phyloP scores from a whole-genome alignment of 2,329 filamentous ascomycete species.

The Colletotrichum destructivum region DNA sequence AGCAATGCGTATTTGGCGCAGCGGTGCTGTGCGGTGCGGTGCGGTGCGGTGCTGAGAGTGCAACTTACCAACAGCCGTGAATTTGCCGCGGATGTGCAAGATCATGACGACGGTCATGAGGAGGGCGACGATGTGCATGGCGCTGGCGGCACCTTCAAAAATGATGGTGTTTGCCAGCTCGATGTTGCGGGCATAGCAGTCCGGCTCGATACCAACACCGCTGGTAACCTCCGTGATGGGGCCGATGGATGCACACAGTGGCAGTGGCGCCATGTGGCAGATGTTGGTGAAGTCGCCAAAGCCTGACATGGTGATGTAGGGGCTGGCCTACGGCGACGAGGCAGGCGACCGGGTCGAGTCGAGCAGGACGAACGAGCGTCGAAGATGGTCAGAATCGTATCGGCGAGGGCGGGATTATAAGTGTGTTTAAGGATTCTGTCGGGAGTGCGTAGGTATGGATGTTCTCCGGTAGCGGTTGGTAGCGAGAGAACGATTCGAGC shows the following conservation, averaged over 20 bases:
- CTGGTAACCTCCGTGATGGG: slow-evolving; percentile 77
- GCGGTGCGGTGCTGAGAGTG: not conserved
- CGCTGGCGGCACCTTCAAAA: slow-evolving; percentile 91
- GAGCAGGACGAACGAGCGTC: not conserved
- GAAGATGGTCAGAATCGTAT: not conserved
- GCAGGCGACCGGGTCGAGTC: not conserved
- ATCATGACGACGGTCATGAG: slow-evolving; percentile 98
- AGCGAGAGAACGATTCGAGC: slow-evolving; percentile 13
- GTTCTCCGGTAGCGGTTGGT: slow-evolving; percentile 1
- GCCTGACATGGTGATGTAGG: slow-evolving; percentile 72
- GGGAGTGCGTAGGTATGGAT: not conserved
- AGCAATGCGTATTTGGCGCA: not conserved
- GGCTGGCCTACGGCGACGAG: slow-evolving; percentile 31
- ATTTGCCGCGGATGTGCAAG: slow-evolving; percentile 95
- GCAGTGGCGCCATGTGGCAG: slow-evolving; percentile 88
- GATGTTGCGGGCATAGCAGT: slow-evolving; percentile 95
- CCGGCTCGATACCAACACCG: slow-evolving; percentile 84
- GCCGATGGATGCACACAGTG: slow-evolving; percentile 89
- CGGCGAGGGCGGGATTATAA: not conserved
- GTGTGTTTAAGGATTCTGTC: slow-evolving; percentile 1
- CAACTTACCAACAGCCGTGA: slow-evolving; percentile 91
- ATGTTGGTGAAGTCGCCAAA: slow-evolving; percentile 93
- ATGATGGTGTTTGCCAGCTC: slow-evolving; percentile 99
- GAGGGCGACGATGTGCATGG: slow-evolving; percentile 92
- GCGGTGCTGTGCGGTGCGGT: not conserved